Evolutionary conservation across 805 yeast species (phyloP).

Genomic region (Wickerhamomyces subpelliculosus): DNA sequence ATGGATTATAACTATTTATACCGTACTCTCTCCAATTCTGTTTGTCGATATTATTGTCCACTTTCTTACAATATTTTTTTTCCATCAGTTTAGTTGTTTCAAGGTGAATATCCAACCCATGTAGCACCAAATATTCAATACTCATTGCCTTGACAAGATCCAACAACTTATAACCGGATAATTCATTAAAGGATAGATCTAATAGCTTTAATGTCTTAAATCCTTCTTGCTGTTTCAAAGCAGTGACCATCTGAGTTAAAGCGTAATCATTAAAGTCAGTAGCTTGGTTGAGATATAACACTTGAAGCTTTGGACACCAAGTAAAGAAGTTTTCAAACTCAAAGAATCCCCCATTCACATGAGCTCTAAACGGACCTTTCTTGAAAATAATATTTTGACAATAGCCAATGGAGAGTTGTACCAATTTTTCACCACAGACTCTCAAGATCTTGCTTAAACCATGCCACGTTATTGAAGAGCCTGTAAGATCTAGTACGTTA

Average conservation of each 20-base stretch:
- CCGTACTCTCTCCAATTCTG: constrained; percentile 20
- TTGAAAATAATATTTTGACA: constrained; percentile 17
- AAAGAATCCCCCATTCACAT: constrained; percentile 11
- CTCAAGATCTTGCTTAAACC: constrained; percentile 12
- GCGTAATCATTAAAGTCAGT: constrained; percentile 18
- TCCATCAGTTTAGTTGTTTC: constrained; percentile 16
- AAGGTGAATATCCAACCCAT: constrained; percentile 16
- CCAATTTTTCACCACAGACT: constrained; percentile 8
- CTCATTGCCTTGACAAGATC: constrained; percentile 10
- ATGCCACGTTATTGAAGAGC: constrained; percentile 18
- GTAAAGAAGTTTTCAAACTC: constrained; percentile 13
- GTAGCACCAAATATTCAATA: constrained; percentile 10
- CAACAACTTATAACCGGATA: constrained; percentile 17
- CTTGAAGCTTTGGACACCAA: constrained; percentile 12
- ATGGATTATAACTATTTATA: constrained; percentile 17
- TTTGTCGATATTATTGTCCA: constrained; percentile 15
- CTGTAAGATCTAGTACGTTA: constrained; percentile 14
- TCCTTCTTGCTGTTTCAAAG: constrained; percentile 3
- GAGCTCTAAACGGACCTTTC: constrained; percentile 7
- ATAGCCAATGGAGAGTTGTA: constrained; percentile 13
- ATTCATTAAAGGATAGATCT: constrained; percentile 18
- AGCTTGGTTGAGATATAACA: constrained; percentile 16
- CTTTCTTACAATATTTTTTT: constrained; percentile 8
- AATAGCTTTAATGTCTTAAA: constrained; percentile 6
- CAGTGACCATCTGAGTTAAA: constrained; percentile 8